phyloP scores from a whole-genome alignment of 2,329 filamentous ascomycete species.

The Ilyonectria robusta region DNA sequence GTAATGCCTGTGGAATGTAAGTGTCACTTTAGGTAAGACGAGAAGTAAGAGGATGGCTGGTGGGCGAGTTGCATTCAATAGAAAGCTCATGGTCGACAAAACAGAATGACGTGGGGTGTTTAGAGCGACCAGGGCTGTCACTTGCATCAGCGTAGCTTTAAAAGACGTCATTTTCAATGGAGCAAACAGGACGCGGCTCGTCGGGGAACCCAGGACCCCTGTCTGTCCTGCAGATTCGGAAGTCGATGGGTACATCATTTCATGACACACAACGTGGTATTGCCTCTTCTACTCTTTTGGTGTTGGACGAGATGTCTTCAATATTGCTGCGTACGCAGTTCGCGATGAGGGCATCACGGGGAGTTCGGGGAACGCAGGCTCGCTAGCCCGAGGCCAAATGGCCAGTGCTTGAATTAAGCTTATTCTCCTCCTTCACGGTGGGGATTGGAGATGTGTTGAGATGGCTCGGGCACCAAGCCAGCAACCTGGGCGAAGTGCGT shows the following conservation, averaged over 20 bases:
- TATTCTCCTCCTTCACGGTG: constrained; percentile 28
- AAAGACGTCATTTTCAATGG: constrained; percentile 40
- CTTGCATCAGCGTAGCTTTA: constrained; percentile 38
- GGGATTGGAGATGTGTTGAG: background rate
- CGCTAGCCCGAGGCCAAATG: background rate
- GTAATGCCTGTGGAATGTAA: background rate
- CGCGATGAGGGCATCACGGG: constrained; percentile 16
- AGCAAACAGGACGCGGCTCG: constrained; percentile 29
- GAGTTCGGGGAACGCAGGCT: constrained; percentile 34
- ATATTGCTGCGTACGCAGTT: background rate
- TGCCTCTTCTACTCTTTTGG: background rate
- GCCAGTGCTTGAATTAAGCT: constrained; percentile 37
- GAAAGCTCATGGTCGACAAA: background rate
- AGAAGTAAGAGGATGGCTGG: background rate
- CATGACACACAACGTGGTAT: background rate
- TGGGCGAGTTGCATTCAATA: background rate
- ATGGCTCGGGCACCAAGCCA: background rate
- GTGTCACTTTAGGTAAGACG: background rate
- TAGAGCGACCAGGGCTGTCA: constrained; percentile 17
- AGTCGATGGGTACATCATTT: constrained; percentile 24
- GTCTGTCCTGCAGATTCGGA: constrained; percentile 6
- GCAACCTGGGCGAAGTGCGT: background rate
- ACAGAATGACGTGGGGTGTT: constrained; percentile 2
- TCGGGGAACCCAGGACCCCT: constrained; percentile 21
- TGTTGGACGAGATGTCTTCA: background rate